Percentiles rank a stretch among this genome's conserved stretches.
phyloP scores from a whole-genome alignment of 257 asterid species.

The Solanum phureja region DNA sequence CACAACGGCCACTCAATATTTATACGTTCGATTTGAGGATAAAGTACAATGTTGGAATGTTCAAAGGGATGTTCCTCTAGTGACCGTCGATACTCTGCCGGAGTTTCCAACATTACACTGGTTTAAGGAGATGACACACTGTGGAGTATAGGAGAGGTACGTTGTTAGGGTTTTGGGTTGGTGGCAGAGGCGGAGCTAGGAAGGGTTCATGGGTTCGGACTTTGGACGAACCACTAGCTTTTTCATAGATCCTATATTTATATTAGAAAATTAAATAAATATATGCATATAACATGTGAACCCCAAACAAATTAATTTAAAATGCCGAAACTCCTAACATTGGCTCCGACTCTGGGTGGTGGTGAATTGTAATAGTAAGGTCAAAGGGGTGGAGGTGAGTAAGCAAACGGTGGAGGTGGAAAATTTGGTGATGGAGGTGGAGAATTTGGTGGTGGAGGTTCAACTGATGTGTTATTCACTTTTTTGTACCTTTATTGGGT shows the following conservation, averaged over 20 bases:
- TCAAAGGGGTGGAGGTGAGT: too few relatives aligned
- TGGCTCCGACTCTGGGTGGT: background rate
- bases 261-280: too few relatives aligned
- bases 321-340: too few relatives aligned
- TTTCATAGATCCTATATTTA: too few relatives aligned
- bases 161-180: conserved; percentile 51
- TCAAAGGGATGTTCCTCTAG: conserved; percentile 17
- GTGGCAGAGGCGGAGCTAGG: too few relatives aligned
- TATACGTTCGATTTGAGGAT: conserved; percentile 36
- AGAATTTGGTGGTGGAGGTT: background rate
- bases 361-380: too few relatives aligned
- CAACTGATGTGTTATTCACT: conserved; percentile 54
- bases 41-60: conserved; percentile 33
- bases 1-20: conserved; percentile 14
- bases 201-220: too few relatives aligned
- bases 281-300: too few relatives aligned
- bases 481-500: background rate
- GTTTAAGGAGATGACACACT: conserved; percentile 34
- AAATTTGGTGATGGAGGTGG: too few relatives aligned
- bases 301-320: too few relatives aligned
- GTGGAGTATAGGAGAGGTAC: conserved; percentile 45
- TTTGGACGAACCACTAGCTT: too few relatives aligned
- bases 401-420: too few relatives aligned
- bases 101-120: conserved; percentile 24
- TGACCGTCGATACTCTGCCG: conserved; percentile 20